Base-by-base conservation (phyloP, 2,329 filamentous ascomycete species). In the Ascochyta fabae region DNA sequence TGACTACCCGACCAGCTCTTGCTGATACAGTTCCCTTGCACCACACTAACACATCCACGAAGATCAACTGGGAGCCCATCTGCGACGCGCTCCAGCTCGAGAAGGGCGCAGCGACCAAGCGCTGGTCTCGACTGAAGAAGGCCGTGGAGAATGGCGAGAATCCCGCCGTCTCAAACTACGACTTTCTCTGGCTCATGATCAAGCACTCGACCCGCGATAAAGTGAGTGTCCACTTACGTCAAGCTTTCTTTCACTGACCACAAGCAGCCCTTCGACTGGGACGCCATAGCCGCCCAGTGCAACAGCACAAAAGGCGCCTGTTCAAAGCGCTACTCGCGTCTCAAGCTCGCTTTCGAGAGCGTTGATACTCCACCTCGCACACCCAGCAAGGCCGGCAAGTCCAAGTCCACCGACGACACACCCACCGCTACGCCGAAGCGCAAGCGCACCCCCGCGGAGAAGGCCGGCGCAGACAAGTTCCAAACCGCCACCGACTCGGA, bases 21-120 rank as follows among this genome's bases (percentile, higher is more conserved):
- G 4, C 36, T 27, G 2, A n/a, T 12, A 23, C 13, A 27, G 13
- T 5, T 15, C 12, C 12, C 29, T 15, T 31, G 26, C 6, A 19
- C 2, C 4, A 22, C 33, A 15, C 54, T 63, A 7, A 62, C 34
- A 34, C 7, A n/a, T 13, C 10, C 19, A 19, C 19, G 15, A 13
- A 75, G 74, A 66, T 75, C n/a, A 63, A 75, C 53, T 73, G 65
- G 62, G 43, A 54, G 1, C 57, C 68, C 1, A 61, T 76, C 16
- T 59, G 57, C 39, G 42, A 48, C 3, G 66, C 55, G 0, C 60
- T 76, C 3, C 34, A 62, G 6, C 62, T 75, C 19, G 69, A 64
- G n/a, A 60, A 60, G 10, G 60, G 59, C 13, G 71, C 72, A 0
- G 59, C 54, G 2, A 48, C 52, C 1, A 75, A 73, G 62, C 71